A percentile compares a stretch with the other conserved stretches of the same genome.
These are phyloP conservation scores for Cercospora citrullina DNA, from an alignment of 2,329 filamentous ascomycete species.

Conservation along the genomic window DNA sequence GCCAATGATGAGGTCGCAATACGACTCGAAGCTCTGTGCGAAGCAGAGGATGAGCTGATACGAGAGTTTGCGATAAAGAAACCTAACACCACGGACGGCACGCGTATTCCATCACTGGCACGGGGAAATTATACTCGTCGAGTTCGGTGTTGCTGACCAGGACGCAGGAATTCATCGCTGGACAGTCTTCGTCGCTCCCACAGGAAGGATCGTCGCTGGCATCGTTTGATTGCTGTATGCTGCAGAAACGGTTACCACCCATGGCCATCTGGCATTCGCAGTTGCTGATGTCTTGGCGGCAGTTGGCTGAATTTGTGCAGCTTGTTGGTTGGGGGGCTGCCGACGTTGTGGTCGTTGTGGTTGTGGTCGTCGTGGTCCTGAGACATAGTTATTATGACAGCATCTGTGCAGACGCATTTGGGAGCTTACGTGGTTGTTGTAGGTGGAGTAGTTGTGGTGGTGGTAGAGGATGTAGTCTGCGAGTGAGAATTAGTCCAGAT, in stretches of 20 bases:
- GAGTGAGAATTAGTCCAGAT: background rate
- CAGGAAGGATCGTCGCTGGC: background rate
- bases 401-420: background rate
- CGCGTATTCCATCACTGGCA: background rate
- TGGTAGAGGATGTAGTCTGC: background rate
- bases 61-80: background rate
- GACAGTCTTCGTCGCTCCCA: background rate
- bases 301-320: background rate
- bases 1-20: background rate
- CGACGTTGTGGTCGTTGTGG: background rate
- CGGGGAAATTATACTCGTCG: background rate
- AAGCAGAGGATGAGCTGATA: background rate
- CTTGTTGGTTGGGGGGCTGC: background rate
- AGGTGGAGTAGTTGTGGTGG: background rate
- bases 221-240: background rate
- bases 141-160: background rate
- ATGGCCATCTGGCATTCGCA: constrained; percentile 1
- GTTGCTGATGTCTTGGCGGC: constrained; percentile 2
- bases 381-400: background rate
- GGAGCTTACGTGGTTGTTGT: background rate
- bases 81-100: background rate
- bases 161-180: background rate
- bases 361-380: background rate
- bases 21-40: background rate
- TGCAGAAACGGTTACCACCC: background rate